These are phyloP conservation scores for Diaporthe caulivora DNA, from an alignment of 2,329 filamentous ascomycete species.

Conservation along the genomic window DNA sequence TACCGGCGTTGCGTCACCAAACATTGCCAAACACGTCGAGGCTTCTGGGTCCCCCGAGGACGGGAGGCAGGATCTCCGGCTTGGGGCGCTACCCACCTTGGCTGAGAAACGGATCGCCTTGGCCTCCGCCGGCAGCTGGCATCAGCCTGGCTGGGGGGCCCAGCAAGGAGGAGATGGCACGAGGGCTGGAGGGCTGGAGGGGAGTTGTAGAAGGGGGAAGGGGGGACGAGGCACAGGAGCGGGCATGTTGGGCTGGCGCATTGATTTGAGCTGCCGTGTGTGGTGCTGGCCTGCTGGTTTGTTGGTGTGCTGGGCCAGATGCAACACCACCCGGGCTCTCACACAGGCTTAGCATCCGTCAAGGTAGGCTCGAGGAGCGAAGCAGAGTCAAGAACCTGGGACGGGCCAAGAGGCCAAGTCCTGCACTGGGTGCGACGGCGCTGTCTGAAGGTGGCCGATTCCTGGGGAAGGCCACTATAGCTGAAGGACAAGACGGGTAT, in stretches of 20 bases:
- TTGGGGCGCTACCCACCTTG: constrained; percentile 23
- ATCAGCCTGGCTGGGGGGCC: background rate
- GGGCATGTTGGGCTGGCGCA: background rate
- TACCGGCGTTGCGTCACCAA: constrained; percentile 26
- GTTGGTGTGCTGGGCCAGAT: background rate
- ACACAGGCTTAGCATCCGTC: constrained; percentile 21
- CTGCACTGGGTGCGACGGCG: constrained; percentile 31
- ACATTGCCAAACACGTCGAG: constrained; percentile 16
- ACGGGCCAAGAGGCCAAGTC: constrained; percentile 38
- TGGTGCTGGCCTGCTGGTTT: constrained; percentile 6
- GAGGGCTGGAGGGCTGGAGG: background rate
- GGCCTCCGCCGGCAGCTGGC: constrained; percentile 34
- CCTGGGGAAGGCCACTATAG: constrained; percentile 25
- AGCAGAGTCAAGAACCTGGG: constrained; percentile 26
- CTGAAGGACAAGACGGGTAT: constrained; percentile 7
- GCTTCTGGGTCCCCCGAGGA: background rate
- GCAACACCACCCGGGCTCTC: constrained; percentile 24
- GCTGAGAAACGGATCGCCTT: constrained; percentile 34
- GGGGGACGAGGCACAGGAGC: constrained; percentile 18
- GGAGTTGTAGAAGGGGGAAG: background rate
- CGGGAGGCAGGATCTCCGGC: constrained; percentile 19
- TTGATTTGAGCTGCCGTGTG: constrained; percentile 14
- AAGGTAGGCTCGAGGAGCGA: constrained; percentile 16
- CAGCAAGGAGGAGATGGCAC: background rate
- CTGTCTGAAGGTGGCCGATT: constrained; percentile 27